Evolutionary conservation across 768 basidiomycete species (phyloP).

Genomic region (Rickenella mellea): DNA sequence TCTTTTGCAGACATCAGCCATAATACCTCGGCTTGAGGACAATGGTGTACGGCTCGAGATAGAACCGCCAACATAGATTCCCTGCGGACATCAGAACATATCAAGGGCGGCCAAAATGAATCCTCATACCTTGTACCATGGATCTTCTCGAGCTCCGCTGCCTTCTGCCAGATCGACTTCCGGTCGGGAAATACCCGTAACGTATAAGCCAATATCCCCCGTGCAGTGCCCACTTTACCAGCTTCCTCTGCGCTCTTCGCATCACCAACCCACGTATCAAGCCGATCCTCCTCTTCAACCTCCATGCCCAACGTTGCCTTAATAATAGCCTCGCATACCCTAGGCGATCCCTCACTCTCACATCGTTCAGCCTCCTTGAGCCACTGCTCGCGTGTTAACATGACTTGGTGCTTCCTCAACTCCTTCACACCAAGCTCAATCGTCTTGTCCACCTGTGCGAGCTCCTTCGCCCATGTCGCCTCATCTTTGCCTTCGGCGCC

Average conservation of each 20-base stretch:
- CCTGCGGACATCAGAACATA: constrained; percentile 23
- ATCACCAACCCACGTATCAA: constrained; percentile 87
- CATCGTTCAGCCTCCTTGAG: constrained; percentile 89
- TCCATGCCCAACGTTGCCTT: constrained; percentile 93
- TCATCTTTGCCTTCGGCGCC: constrained; percentile 34
- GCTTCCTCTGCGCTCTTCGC: constrained; percentile 73
- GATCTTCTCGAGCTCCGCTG: constrained; percentile 87
- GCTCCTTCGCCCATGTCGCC: constrained; percentile 50
- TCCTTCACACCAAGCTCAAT: constrained; percentile 79
- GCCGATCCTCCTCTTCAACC: constrained; percentile 86
- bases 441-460: constrained; percentile 75
- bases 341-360: constrained; percentile 73
- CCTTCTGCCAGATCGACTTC: constrained; percentile 78
- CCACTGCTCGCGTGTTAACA: constrained; percentile 91
- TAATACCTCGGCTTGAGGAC: constrained; percentile 90
- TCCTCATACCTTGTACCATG: constrained; percentile 68
- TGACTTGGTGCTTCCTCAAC: constrained; percentile 73
- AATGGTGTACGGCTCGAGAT: constrained; percentile 74
- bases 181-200: constrained; percentile 85
- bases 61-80: constrained; percentile 79
- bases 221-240: constrained; percentile 70
- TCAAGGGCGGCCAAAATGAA: constrained; percentile 1
- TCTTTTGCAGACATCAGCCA: constrained; percentile 99
- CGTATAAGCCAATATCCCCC: constrained; percentile 86
- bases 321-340: constrained; percentile 90